Percentiles rank a stretch among this genome's conserved stretches.
phyloP scores from a whole-genome alignment of 2,329 filamentous ascomycete species.

The Aspergillus sojae region DNA sequence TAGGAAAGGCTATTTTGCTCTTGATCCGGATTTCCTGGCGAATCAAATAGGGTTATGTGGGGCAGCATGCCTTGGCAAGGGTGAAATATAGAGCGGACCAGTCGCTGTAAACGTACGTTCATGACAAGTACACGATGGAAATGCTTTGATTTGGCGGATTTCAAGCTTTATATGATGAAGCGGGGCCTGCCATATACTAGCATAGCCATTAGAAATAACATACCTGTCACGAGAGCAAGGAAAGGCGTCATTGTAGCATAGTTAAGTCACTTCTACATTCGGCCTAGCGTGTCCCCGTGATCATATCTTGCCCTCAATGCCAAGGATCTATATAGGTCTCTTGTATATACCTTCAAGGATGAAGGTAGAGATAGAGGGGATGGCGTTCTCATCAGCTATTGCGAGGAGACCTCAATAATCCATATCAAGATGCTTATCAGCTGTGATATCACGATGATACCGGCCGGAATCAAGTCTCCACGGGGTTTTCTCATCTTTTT shows the following conservation, averaged over 20 bases:
- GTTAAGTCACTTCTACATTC: conserved; percentile 16
- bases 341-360: conserved; percentile 14
- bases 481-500: conserved; percentile 33
- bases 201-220: not conserved
- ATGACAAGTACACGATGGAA: not conserved
- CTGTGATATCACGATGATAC: conserved; percentile 9
- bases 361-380: conserved; percentile 11
- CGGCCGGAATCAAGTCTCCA: conserved; percentile 25
- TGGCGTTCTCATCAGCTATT: not conserved
- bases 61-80: conserved; percentile 23
- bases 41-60: conserved; percentile 21
- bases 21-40: conserved; percentile 18
- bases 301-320: conserved; percentile 27
- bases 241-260: not conserved
- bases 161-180: too few relatives aligned
- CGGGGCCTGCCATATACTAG: not conserved
- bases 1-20: conserved; percentile 26
- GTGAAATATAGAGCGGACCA: conserved; percentile 25
- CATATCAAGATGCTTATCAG: conserved; percentile 4
- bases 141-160: not conserved
- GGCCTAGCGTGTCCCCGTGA: conserved; percentile 36
- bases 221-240: not conserved
- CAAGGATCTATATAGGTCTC: conserved; percentile 32
- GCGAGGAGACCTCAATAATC: conserved; percentile 7
- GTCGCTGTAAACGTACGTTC: conserved; percentile 10